phyloP scores from a whole-genome alignment of 2,329 filamentous ascomycete genomes.

The Colletotrichum sp. region DNA sequence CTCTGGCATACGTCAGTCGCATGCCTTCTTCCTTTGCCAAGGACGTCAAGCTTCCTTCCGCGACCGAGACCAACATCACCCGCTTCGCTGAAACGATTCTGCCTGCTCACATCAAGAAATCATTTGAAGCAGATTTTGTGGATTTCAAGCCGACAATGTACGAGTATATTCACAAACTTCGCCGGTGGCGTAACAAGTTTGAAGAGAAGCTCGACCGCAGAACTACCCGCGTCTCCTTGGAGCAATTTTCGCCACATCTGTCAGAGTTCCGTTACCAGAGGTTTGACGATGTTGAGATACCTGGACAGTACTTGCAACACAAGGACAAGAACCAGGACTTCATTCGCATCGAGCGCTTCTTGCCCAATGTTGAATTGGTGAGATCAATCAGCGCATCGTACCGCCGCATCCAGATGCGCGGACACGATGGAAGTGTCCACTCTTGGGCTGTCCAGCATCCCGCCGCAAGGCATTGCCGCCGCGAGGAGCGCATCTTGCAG shows the following conservation, averaged over 20 bases:
- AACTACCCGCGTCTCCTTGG: slow-evolving; percentile 74
- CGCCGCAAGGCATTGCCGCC: slow-evolving; percentile 86
- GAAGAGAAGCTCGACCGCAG: slow-evolving; percentile 96
- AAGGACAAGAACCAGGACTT: slow-evolving; percentile 99
- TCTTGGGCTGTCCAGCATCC: slow-evolving; percentile 96
- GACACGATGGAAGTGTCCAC: slow-evolving; percentile 97
- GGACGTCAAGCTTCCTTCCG: slow-evolving; percentile 86
- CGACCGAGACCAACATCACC: slow-evolving; percentile 95
- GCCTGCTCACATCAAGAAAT: slow-evolving; percentile 91
- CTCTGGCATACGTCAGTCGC: slow-evolving; percentile 87
- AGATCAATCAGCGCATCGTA: slow-evolving; percentile 91
- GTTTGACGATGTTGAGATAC: slow-evolving; percentile 97
- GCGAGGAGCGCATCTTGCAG: slow-evolving; percentile 94
- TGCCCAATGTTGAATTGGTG: slow-evolving; percentile 93
- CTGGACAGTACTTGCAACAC: slow-evolving; percentile 95
- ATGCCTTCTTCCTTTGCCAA: slow-evolving; percentile 86
- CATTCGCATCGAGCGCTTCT: slow-evolving; percentile 93
- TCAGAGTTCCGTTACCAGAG: slow-evolving; percentile 98
- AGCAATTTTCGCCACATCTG: slow-evolving; percentile 86
- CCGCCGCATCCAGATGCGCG: slow-evolving; percentile 91
- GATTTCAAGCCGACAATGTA: slow-evolving; percentile 95
- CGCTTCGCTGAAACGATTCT: slow-evolving; percentile 96
- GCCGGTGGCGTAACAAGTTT: slow-evolving; percentile 96
- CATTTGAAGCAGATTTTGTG: slow-evolving; percentile 98
- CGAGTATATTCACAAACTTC: slow-evolving; percentile 96